phyloP scores from a whole-genome alignment of 768 basidiomycete genomes.

The Collybia nuda region DNA sequence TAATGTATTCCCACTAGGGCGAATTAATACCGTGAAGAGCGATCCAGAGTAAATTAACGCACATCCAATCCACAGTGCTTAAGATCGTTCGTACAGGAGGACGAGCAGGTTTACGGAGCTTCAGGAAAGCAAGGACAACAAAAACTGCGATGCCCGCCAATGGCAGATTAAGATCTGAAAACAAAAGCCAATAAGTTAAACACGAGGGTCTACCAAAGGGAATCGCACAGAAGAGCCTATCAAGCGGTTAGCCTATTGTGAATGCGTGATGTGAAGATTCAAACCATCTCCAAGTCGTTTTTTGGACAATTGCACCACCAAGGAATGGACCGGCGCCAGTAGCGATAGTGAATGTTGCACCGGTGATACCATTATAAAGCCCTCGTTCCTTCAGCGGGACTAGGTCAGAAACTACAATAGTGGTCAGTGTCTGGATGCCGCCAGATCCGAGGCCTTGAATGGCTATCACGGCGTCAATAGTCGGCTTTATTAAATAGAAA shows the following conservation, averaged over 20 bases:
- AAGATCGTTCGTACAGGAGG: slow-evolving; percentile 30
- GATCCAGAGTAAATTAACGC: slow-evolving; percentile 11
- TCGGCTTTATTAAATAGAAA: neutral
- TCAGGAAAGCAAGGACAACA: slow-evolving; percentile 27
- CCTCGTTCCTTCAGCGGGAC: slow-evolving; percentile 47
- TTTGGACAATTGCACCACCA: slow-evolving; percentile 30
- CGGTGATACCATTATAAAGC: slow-evolving; percentile 32
- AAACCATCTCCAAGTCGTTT: slow-evolving; percentile 31
- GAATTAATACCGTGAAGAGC: too few species aligned
- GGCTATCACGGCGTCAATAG: slow-evolving; percentile 15
- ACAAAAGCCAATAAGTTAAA: neutral
- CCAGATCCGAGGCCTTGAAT: slow-evolving; percentile 42
- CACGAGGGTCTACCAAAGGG: neutral
- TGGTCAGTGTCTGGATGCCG: slow-evolving; percentile 31
- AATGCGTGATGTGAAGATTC: too few species aligned
- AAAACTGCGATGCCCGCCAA: slow-evolving; percentile 26
- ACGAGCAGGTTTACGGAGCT: slow-evolving; percentile 31
- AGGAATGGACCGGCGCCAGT: slow-evolving; percentile 31
- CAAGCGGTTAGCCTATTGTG: too few species aligned
- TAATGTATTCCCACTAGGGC: slow-evolving; percentile 45
- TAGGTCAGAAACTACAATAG: slow-evolving; percentile 45
- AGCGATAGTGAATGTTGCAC: slow-evolving; percentile 38
- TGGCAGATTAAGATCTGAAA: slow-evolving; percentile 40
- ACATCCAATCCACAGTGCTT: slow-evolving; percentile 43
- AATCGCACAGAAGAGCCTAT: slow-evolving; percentile 36